These are phyloP conservation scores for Sugiyamaella marilandica DNA, from an alignment of 805 yeast genomes.

Conservation along the genomic window DNA sequence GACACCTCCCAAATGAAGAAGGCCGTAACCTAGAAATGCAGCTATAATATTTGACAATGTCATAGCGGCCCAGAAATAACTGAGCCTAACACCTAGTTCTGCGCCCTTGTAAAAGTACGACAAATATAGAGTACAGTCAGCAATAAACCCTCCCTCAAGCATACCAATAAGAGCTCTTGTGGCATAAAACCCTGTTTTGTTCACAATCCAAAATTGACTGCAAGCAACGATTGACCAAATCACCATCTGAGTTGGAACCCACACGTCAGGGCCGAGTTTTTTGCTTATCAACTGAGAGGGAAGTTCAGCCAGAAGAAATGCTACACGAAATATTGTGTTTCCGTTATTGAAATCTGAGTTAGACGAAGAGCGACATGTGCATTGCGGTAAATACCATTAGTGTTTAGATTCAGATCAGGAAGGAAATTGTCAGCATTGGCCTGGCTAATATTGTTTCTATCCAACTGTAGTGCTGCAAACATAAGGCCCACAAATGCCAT, in stretches of 20 bases:
- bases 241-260: slow-evolving; percentile 56
- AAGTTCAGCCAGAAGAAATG: slow-evolving; percentile 51
- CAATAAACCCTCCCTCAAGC: slow-evolving; percentile 60
- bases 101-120: slow-evolving; percentile 54
- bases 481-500: slow-evolving; percentile 53
- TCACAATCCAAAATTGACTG: slow-evolving; percentile 42
- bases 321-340: slow-evolving; percentile 1
- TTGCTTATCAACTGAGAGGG: slow-evolving; percentile 66
- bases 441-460: slow-evolving; percentile 51
- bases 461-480: slow-evolving; percentile 51
- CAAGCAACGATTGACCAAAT: slow-evolving; percentile 56
- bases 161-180: slow-evolving; percentile 51
- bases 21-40: slow-evolving; percentile 46
- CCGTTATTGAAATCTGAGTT: background rate
- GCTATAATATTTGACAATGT: slow-evolving; percentile 41
- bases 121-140: slow-evolving; percentile 55
- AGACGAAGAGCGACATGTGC: background rate
- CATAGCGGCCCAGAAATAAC: slow-evolving; percentile 52
- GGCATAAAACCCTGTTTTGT: slow-evolving; percentile 41
- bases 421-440: slow-evolving; percentile 55
- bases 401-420: slow-evolving; percentile 46
- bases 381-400: slow-evolving; percentile 32
- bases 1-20: slow-evolving; percentile 46
- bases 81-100: slow-evolving; percentile 53
- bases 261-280: slow-evolving; percentile 56